phyloP scores from a whole-genome alignment of 1,284 basidiomycete genomes.

The Cutaneotrichosporon arboriforme region DNA sequence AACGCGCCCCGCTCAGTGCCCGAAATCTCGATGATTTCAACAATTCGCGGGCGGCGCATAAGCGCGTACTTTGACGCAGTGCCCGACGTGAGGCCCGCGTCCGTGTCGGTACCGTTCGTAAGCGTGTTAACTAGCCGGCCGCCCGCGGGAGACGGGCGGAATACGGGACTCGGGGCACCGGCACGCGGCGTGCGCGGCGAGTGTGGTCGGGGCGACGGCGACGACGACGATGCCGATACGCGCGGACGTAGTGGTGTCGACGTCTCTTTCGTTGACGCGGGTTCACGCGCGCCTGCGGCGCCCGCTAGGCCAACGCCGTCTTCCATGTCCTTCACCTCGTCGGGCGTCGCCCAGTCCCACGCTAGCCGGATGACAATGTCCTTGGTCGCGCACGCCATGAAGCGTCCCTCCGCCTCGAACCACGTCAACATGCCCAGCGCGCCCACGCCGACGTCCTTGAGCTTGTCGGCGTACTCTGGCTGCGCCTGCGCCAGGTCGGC shows the following conservation, averaged over 20 bases:
- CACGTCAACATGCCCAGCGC: conserved; percentile 52
- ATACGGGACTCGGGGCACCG: not conserved
- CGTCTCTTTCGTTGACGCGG: not conserved
- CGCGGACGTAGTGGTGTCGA: not conserved
- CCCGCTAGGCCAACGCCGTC: not conserved
- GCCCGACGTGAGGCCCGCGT: conserved; percentile 1
- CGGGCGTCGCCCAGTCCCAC: conserved; percentile 62
- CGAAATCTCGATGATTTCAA: conserved; percentile 26
- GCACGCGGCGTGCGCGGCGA: not conserved
- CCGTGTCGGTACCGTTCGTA: conserved; percentile 1
- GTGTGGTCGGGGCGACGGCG: not conserved
- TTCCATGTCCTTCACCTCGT: conserved; percentile 12
- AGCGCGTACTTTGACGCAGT: conserved; percentile 16
- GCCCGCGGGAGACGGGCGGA: not conserved
- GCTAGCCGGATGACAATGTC: conserved; percentile 78
- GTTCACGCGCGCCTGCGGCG: not conserved
- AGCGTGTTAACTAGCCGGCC: not conserved
- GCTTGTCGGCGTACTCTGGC: conserved; percentile 53
- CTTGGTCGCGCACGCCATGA: conserved; percentile 91
- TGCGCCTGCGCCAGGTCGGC: conserved; percentile 68
- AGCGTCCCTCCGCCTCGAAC: conserved; percentile 83
- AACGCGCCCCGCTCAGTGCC: conserved; percentile 33
- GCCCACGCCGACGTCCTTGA: conserved; percentile 63
- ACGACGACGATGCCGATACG: not conserved
- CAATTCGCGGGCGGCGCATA: conserved; percentile 19